Conservation (phyloP, 768 basidiomycete genomes). For the Mycena vulgaris region DNA sequence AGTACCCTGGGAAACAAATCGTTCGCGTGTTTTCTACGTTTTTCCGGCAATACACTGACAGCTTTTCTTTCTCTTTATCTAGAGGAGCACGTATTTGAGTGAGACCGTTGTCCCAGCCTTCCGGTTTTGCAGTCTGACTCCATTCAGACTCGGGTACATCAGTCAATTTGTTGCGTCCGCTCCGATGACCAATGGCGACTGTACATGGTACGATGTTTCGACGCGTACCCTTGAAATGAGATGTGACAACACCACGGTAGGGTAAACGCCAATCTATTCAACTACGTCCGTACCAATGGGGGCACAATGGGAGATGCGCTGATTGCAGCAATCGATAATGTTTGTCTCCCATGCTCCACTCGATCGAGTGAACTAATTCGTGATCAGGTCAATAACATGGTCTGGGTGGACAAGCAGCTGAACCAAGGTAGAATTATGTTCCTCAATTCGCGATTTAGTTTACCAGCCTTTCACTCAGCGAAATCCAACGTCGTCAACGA, state of each 20-base stretch:
- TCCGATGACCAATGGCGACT: neutral
- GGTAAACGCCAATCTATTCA: slow-evolving; percentile 21
- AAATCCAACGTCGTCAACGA: slow-evolving; percentile 28
- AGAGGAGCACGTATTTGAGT: slow-evolving; percentile 32
- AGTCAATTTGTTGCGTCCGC: too few species aligned
- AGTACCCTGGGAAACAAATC: slow-evolving; percentile 12
- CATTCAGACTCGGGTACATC: slow-evolving; percentile 28
- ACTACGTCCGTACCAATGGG: slow-evolving; percentile 13
- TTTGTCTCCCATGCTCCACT: neutral
- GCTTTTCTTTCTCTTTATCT: neutral
- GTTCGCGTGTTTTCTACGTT: too few species aligned
- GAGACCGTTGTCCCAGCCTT: too few species aligned
- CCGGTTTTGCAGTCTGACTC: neutral
- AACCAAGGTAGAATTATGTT: slow-evolving; percentile 9
- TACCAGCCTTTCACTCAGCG: slow-evolving; percentile 1
- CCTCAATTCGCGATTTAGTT: neutral
- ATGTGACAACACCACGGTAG: neutral
- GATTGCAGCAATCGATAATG: slow-evolving; percentile 14
- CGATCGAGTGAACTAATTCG: neutral
- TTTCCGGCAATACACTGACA: too few species aligned
- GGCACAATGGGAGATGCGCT: slow-evolving; percentile 3
- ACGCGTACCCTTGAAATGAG: too few species aligned
- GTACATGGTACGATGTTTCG: slow-evolving; percentile 18
- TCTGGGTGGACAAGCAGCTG: slow-evolving; percentile 24
- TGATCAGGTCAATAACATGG: slow-evolving; percentile 23